Percentiles rank a stretch among this genome's conserved stretches.
Evolutionary conservation across 2,329 filamentous ascomycete genomes (phyloP).

Genomic region (Botrytis elliptica): DNA sequence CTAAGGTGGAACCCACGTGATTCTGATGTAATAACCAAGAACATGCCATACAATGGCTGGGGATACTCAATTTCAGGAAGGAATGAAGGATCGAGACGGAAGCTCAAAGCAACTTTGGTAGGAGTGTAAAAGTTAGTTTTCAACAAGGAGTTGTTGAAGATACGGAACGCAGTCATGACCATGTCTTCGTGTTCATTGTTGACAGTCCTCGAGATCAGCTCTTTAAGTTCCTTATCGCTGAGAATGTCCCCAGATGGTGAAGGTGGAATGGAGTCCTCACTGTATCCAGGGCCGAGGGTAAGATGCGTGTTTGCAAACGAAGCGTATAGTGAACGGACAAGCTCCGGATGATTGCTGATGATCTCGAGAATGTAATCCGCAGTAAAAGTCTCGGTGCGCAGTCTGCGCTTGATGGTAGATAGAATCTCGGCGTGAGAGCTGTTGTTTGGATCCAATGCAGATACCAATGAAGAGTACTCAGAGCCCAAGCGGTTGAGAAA

Average conservation of each 20-base stretch:
- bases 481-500: slow-evolving; percentile 90
- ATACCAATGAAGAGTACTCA: slow-evolving; percentile 84
- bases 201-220: slow-evolving; percentile 75
- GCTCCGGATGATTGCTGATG: slow-evolving; percentile 82
- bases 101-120: slow-evolving; percentile 96
- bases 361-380: slow-evolving; percentile 98
- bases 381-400: slow-evolving; percentile 96
- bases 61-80: slow-evolving; percentile 90
- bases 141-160: slow-evolving; percentile 89
- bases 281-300: slow-evolving; percentile 51
- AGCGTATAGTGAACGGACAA: slow-evolving; percentile 85
- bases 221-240: slow-evolving; percentile 70
- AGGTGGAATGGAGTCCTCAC: slow-evolving; percentile 54
- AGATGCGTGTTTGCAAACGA: slow-evolving; percentile 88
- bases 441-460: slow-evolving; percentile 77
- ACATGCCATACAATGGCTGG: slow-evolving; percentile 94
- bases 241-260: slow-evolving; percentile 66
- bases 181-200: slow-evolving; percentile 94
- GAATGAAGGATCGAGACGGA: slow-evolving; percentile 87
- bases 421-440: slow-evolving; percentile 79
- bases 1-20: slow-evolving; percentile 96
- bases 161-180: slow-evolving; percentile 94
- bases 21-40: slow-evolving; percentile 94
- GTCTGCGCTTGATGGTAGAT: slow-evolving; percentile 89
- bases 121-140: slow-evolving; percentile 97